phyloP scores from a whole-genome alignment of 768 basidiomycete species.

The Podaxis sp. region DNA sequence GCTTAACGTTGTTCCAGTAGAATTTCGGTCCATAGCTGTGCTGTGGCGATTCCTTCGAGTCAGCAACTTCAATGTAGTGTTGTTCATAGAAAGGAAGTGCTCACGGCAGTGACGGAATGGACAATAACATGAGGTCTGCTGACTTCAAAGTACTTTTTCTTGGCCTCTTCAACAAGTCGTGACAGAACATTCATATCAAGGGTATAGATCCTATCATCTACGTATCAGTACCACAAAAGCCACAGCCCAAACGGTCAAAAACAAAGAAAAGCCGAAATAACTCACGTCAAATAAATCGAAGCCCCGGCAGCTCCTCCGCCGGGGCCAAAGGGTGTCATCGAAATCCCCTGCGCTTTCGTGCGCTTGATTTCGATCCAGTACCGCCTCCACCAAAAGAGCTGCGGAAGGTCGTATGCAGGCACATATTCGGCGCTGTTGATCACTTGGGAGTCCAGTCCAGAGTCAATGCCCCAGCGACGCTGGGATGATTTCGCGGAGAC shows the following conservation, averaged over 20 bases:
- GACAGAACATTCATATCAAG: constrained; percentile 34
- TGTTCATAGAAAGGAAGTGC: neutral
- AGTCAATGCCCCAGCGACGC: constrained; percentile 35
- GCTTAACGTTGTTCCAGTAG: constrained; percentile 44
- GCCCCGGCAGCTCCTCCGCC: constrained; percentile 15
- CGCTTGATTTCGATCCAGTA: constrained; percentile 38
- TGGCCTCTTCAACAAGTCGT: constrained; percentile 34
- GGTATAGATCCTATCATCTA: constrained; percentile 36
- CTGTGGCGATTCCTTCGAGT: constrained; percentile 18
- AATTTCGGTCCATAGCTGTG: constrained; percentile 35
- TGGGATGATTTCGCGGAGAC: constrained; percentile 38
- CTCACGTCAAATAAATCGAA: constrained; percentile 30
- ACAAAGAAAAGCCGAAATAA: neutral
- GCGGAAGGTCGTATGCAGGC: constrained; percentile 35
- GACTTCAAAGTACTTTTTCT: constrained; percentile 31
- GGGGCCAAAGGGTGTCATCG: constrained; percentile 12
- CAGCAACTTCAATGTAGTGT: too few relatives aligned
- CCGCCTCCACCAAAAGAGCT: constrained; percentile 40
- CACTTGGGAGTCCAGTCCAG: constrained; percentile 14
- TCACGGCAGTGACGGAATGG: constrained; percentile 30
- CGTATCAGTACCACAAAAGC: constrained; percentile 22
- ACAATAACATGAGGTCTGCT: constrained; percentile 34
- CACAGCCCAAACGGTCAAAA: constrained; percentile 15
- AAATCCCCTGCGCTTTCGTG: constrained; percentile 12
- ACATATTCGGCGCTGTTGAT: constrained; percentile 37